Conservation (phyloP, 139 green algal genomes). For the Volvox reticuliferus region DNA sequence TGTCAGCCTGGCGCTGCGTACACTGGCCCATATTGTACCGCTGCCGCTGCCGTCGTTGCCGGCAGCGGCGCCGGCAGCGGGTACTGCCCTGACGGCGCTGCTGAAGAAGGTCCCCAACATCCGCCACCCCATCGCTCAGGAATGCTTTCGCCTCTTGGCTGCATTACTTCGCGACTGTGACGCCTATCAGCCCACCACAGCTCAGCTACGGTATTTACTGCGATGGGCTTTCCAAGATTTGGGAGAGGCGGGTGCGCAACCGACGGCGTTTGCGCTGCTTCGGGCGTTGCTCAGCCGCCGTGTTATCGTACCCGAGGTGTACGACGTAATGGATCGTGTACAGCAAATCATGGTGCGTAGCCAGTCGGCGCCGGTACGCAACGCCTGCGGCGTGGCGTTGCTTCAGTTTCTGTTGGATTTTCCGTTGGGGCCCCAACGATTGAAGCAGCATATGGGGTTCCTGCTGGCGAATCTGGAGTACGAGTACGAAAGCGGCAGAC, state of each 20-base stretch:
- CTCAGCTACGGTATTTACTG: slow-evolving; percentile 85
- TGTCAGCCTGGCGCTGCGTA: slow-evolving; percentile 70
- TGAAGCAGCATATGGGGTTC: slow-evolving; percentile 58
- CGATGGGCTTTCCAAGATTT: slow-evolving; percentile 82
- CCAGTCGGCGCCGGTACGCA: slow-evolving; percentile 66
- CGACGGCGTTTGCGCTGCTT: slow-evolving; percentile 82
- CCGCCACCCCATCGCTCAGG: slow-evolving; percentile 67
- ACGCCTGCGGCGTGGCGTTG: slow-evolving; percentile 74
- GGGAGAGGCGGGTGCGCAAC: slow-evolving; percentile 53
- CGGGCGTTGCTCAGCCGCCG: slow-evolving; percentile 80
- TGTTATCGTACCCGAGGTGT: slow-evolving; percentile 92
- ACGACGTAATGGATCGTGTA: slow-evolving; percentile 91
- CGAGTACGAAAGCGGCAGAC: slow-evolving; percentile 83
- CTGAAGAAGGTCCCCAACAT: slow-evolving; percentile 72
- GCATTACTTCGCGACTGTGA: slow-evolving; percentile 77
- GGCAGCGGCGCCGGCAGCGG: slow-evolving; percentile 48
- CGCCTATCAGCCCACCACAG: slow-evolving; percentile 70
- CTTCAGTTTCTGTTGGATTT: slow-evolving; percentile 97
- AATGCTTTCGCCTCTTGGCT: slow-evolving; percentile 77
- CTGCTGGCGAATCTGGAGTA: slow-evolving; percentile 69
- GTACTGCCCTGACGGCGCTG: slow-evolving; percentile 66
- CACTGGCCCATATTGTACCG: slow-evolving; percentile 66
- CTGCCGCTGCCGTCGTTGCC: slow-evolving; percentile 72
- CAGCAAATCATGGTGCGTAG: slow-evolving; percentile 70
- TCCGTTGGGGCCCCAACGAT: slow-evolving; percentile 76